Conservation (phyloP, 805 yeast species). For the Candida chilensis region DNA sequence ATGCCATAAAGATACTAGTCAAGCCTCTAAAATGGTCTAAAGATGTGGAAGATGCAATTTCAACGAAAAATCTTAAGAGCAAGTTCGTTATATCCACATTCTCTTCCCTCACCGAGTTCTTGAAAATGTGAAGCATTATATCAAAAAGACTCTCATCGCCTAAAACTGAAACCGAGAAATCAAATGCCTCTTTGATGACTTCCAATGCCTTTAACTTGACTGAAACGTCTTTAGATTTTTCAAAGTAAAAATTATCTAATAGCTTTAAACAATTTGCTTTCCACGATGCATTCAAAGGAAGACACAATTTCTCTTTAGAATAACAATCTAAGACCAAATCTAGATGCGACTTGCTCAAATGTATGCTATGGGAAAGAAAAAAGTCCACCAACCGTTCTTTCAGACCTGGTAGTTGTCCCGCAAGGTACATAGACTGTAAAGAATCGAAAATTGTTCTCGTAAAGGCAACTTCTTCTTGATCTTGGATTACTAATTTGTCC, state of each 20-base stretch:
- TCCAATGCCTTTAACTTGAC: conserved; percentile 20
- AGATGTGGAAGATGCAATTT: too few relatives aligned
- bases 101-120: conserved; percentile 14
- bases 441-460: conserved; percentile 24
- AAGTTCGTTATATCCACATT: conserved; percentile 21
- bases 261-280: conserved; percentile 31
- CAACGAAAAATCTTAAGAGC: conserved; percentile 14
- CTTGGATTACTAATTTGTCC: conserved; percentile 3
- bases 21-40: too few relatives aligned
- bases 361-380: conserved; percentile 23
- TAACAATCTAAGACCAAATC: conserved; percentile 37
- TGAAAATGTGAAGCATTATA: conserved; percentile 20
- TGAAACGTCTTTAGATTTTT: conserved; percentile 8
- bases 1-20: conserved; percentile 5
- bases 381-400: conserved; percentile 29
- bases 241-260: conserved; percentile 32
- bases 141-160: conserved; percentile 20
- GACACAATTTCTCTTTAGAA: conserved; percentile 39
- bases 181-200: conserved; percentile 25
- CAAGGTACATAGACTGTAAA: conserved; percentile 17
- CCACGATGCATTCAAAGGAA: conserved; percentile 46
- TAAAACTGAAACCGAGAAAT: conserved; percentile 18
- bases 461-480: conserved; percentile 14
- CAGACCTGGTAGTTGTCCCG: conserved; percentile 29
- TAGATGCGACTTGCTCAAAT: conserved; percentile 25